Conservation (phyloP, 1,139 yeast genomes). For the Suhomyces ambrosiae region DNA sequence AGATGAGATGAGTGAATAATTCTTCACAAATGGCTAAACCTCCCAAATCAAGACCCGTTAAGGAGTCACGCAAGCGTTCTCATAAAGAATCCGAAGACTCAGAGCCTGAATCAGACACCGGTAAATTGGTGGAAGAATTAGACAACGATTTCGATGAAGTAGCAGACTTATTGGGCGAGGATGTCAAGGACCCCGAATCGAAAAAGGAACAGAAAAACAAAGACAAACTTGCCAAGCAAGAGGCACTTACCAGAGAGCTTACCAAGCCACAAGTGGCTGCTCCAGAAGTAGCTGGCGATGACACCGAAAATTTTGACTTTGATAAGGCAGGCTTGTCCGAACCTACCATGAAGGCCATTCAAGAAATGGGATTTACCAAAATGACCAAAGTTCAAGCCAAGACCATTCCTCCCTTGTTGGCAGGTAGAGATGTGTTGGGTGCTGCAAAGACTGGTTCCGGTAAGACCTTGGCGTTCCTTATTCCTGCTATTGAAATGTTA, state of each 20-base stretch:
- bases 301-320: constrained; percentile 41
- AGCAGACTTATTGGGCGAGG: constrained; percentile 52
- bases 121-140: constrained; percentile 48
- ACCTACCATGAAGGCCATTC: constrained; percentile 78
- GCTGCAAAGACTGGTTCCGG: constrained; percentile 99
- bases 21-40: constrained; percentile 14
- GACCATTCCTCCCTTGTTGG: constrained; percentile 91
- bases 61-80: constrained; percentile 20
- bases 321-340: constrained; percentile 64
- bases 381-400: constrained; percentile 95
- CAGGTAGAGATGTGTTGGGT: constrained; percentile 94
- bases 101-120: constrained; percentile 39
- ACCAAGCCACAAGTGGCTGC: constrained; percentile 30
- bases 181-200: constrained; percentile 43
- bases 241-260: constrained; percentile 23
- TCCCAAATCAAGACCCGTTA: constrained; percentile 6
- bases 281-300: constrained; percentile 43
- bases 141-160: constrained; percentile 60
- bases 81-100: constrained; percentile 20
- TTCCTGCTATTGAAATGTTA: constrained; percentile 92
- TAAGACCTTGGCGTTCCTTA: constrained; percentile 89
- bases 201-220: constrained; percentile 25
- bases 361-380: constrained; percentile 81
- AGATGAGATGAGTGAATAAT: constrained; percentile 32
- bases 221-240: constrained; percentile 22